phyloP scores from a whole-genome alignment of 106 monocot genomes.

The Dendrobium chrysotoxum region DNA sequence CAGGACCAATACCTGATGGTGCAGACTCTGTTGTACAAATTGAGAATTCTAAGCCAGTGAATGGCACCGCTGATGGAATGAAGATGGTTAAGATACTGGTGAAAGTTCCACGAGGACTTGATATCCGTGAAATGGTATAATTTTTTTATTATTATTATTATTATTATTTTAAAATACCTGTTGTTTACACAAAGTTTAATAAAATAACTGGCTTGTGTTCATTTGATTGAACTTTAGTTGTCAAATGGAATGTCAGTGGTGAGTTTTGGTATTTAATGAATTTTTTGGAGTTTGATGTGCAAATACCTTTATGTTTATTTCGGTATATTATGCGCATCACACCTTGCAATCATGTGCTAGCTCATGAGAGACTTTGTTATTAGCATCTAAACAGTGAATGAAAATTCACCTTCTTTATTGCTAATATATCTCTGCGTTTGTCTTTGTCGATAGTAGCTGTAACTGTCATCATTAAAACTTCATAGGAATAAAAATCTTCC shows the following conservation, averaged over 20 bases:
- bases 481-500: not conserved
- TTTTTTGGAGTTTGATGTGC: not conserved
- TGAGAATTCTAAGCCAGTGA: conserved; percentile 68
- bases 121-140: conserved; percentile 87
- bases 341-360: not conserved
- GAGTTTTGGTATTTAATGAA: not conserved
- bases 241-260: not conserved
- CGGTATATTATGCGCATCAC: not conserved
- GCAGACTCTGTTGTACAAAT: conserved; percentile 95
- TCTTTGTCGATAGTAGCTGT: not conserved
- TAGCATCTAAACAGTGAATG: not conserved
- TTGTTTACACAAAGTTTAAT: not conserved
- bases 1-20: conserved; percentile 91
- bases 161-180: not conserved
- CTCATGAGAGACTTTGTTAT: not conserved
- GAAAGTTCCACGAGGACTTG: conserved; percentile 44
- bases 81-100: conserved; percentile 56
- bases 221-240: not conserved
- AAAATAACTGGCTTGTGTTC: not conserved
- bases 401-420: not conserved
- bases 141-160: not conserved
- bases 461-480: not conserved
- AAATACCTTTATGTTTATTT: not conserved
- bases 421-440: not conserved
- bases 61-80: conserved; percentile 22